Evolutionary conservation across 805 yeast genomes (phyloP), one percentile per base, ranked within the genome.

Genomic region (Saccharomyces kudriavzevii): DNA sequence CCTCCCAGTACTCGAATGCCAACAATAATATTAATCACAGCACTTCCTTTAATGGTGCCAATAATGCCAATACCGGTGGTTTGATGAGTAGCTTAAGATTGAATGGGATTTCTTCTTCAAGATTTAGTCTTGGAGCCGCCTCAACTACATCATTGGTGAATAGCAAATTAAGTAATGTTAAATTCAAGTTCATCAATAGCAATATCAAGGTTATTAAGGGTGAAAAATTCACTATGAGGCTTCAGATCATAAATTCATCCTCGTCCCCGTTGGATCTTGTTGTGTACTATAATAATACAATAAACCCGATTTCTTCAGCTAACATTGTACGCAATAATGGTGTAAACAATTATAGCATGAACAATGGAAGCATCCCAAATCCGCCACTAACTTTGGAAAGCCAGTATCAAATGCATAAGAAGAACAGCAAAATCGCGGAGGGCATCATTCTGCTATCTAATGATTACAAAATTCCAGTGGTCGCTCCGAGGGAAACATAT

Each of bases 391-490:
- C 67, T 3, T 43, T 62, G 13, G 63, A 62, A 22, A 65, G 54
- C 49, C 67, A 66, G 40, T 58, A 56, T 40, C 64, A 62, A 43
- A 48, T 62, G 51, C 60, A 61, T 49, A 61, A 60, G 46, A 57
- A 62, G 14, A 55, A 57, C 49, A 54, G 58, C 17, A 57, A 64
- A 49, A 56, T 56, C 6, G 57, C 67, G 24, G 66, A 66, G 45
- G 69, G 70, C 3, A 58, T 70, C 2, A 63, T 70, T 2, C 53
- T 70, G 13, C 56, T 69, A 5, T 61, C 71, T 3, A 69, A 69
- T 48, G 73, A 70, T 45, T 65, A 60, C 52, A 68, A 66, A 48
- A 52, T 68, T 5, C 69, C 71, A 2, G 49, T 64, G 1, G 58
- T 68, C 9, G 58, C 56, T 13, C 64, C 68, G 6, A 60, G 60